Evolutionary conservation across 2,329 filamentous ascomycete genomes (phyloP), one percentile per base, ranked within the genome.

Genomic region (Penicillium sp.): DNA sequence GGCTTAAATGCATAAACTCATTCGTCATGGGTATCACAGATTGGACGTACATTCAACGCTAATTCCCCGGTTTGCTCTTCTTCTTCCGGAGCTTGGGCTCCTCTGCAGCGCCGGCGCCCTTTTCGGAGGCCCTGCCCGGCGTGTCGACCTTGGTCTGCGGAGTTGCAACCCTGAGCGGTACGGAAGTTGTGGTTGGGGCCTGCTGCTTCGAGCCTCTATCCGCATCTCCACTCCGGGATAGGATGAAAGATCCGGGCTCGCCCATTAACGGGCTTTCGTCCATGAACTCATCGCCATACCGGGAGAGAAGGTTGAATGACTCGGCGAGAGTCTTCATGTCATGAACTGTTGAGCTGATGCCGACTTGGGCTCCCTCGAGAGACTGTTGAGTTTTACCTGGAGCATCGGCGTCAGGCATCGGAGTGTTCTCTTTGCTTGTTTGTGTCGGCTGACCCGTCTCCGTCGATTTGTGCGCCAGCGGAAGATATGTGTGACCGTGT

Each of bases 211-310:
- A 57, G 35, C 67, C 51, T 57, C 70, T 67, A 38, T 70, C 69
- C 17, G 65, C 57, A 46, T 80, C 78, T 7, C 71, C 75, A 6
- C 69, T 66, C 56, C 78, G 80, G 7, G 81, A 81, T 65, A 88
- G 81, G 58, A 86, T 84, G 67, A 90, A 88, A 5, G 82, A 83
- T 31, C 87, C 87, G 0, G 88, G 87, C 70, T 89, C 87, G 52
- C 87, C 87, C 7, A 84, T 78, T 15, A 90, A 75, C 0, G 87
- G 86, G 63, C 84, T 87, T 68, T 89, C 86, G 71, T 90, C 87
- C 78, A 86, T 86, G 75, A 82, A 89, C 65, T 89, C 87, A 66
- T 86, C 82, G 15, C 82, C 84, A 69, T 85, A 88, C 7, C 76
- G 76, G 13, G 84, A 76, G 26, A 83, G 81, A 38, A 88, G 78